A percentile compares a stretch with the other conserved stretches of the same genome.
phyloP scores from a whole-genome alignment of 352 stramenopile genomes.

The Aphanomyces euteiches region DNA sequence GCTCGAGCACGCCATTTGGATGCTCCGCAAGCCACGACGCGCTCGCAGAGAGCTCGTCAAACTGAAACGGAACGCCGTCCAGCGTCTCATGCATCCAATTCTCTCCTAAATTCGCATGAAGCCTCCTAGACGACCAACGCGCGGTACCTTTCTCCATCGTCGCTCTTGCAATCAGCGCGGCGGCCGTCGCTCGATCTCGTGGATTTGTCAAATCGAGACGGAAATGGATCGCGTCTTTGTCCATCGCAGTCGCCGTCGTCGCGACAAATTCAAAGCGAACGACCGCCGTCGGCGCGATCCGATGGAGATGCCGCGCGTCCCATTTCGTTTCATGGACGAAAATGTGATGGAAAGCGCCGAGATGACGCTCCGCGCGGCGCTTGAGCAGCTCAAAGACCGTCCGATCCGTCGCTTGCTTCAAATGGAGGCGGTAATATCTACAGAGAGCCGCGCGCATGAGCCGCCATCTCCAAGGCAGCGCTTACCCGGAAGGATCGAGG shows the following conservation, averaged over 20 bases:
- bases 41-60: background rate
- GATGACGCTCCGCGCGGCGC: background rate
- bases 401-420: background rate
- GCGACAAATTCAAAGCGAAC: conserved; percentile 20
- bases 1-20: conserved; percentile 13
- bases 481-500: conserved; percentile 18
- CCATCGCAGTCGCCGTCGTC: background rate
- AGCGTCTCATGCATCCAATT: conserved; percentile 24
- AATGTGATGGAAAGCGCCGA: conserved; percentile 24
- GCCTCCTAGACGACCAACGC: background rate
- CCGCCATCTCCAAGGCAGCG: background rate
- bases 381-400: conserved; percentile 22
- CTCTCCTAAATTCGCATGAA: background rate
- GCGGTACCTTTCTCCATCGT: background rate
- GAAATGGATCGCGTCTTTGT: conserved; percentile 22
- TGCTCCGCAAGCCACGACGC: conserved; percentile 14
- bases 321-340: conserved; percentile 1
- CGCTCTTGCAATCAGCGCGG: conserved; percentile 8
- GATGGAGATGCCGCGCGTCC: conserved; percentile 4
- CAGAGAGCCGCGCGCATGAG: background rate
- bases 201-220: conserved; percentile 16
- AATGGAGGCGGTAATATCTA: conserved; percentile 19
- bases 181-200: conserved; percentile 16
- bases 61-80: conserved; percentile 22
- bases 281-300: background rate